Base-by-base conservation (phyloP, 352 stramenopile species). In the Phytophthora vignae region DNA sequence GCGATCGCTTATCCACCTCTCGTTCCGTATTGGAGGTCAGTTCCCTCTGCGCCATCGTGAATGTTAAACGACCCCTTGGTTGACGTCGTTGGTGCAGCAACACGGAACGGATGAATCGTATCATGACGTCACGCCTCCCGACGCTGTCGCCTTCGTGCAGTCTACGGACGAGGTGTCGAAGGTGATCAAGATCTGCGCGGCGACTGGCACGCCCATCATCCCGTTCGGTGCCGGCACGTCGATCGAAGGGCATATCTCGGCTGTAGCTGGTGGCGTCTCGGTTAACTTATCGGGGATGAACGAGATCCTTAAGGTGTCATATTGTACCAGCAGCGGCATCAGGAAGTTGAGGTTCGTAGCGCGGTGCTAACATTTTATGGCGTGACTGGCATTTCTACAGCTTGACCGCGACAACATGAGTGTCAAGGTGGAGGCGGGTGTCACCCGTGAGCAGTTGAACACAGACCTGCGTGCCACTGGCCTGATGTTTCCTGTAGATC, bases 401-500 rank as follows among this genome's bases (percentile, higher is more conserved):
- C 49, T 76, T 19, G 56, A 76, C 17, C 40, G n/a, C 55, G 77
- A 91, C 42, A 90, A 94, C 61, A 90, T 93, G 82, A 85, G 97
- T 76, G 88, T 94, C 50, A 92, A 82, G 36, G 96, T 99, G 38
- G 85, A 98, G 69, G 88, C 95, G 29, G 97, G 96, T 9, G 87
- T 98, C 21, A 98, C 94, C 50, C 81, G 95, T n/a, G 88, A 96
- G 54, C 82, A 93, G 67, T 75, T 98, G 29, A 98, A 98, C 71
- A 75, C 87, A 44, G 76, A 92, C 54, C 72, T 98, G 44, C 81
- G 81, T 12, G 83, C 85, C 29, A 94, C 89, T 21, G 95, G 94
- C 11, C 84, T 98, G 54, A 94, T 95, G 74, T 99, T 99, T 78
- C 90, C 96, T 36, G 92, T 99, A 5, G 97, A 99, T 74, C 97